phyloP scores from a whole-genome alignment of 768 basidiomycete genomes.

The Lentinula raphanica region DNA sequence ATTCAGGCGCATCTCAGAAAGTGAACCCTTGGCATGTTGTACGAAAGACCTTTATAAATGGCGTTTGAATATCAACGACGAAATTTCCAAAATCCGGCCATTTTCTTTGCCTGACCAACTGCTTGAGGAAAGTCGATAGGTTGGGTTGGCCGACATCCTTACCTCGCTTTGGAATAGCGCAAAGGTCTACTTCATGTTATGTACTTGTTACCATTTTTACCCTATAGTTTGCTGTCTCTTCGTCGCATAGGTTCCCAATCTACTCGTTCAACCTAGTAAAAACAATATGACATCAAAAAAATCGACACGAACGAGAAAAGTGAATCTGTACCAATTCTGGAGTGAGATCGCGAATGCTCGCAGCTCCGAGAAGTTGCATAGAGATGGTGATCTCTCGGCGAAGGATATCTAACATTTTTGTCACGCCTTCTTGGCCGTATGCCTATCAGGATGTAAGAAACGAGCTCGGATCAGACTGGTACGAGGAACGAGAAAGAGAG shows the following conservation, averaged over 20 bases:
- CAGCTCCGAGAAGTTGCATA: conserved; percentile 74
- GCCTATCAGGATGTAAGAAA: conserved; percentile 38
- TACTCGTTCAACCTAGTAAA: conserved; percentile 51
- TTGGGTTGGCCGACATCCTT: too few relatives aligned
- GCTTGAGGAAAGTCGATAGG: too few relatives aligned
- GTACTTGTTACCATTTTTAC: too few relatives aligned
- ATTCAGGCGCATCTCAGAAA: background rate
- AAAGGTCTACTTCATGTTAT: too few relatives aligned
- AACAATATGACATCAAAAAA: conserved; percentile 3
- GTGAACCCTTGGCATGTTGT: background rate
- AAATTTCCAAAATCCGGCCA: background rate
- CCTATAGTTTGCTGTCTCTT: background rate
- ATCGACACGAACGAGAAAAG: background rate
- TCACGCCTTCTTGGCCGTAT: conserved; percentile 68
- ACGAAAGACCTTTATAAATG: background rate
- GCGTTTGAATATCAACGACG: background rate
- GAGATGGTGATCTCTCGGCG: conserved; percentile 71
- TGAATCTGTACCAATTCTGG: conserved; percentile 59
- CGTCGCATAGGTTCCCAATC: conserved; percentile 54
- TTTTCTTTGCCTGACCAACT: background rate
- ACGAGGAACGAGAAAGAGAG: too few relatives aligned
- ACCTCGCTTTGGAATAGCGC: too few relatives aligned
- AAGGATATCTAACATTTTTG: conserved; percentile 61
- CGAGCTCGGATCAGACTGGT: too few relatives aligned
- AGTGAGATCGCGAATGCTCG: conserved; percentile 54